phyloP scores from a whole-genome alignment of 495 filamentous ascomycete genomes.

The Entonaema liquescens region DNA sequence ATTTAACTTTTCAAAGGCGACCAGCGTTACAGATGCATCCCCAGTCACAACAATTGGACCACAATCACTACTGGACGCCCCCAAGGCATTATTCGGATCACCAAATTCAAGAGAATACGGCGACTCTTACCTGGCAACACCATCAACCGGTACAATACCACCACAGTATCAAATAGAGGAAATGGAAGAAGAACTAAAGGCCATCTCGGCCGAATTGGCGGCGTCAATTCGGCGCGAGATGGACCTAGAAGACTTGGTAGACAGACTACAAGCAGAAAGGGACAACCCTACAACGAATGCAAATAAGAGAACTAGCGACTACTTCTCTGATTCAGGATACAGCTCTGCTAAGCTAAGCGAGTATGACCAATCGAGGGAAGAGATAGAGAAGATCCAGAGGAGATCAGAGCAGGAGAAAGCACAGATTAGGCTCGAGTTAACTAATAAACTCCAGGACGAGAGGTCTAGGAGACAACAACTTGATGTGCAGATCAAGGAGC shows the following conservation, averaged over 20 bases:
- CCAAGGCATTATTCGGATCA: constrained; percentile 45
- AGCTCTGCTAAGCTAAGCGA: constrained; percentile 75
- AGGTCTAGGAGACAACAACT: constrained; percentile 74
- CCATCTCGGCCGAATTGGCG: constrained; percentile 91
- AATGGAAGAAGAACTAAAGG: constrained; percentile 91
- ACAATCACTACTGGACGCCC: constrained; percentile 49
- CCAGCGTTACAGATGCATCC: constrained; percentile 51
- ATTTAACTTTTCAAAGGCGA: constrained; percentile 49
- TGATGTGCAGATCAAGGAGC: constrained; percentile 80
- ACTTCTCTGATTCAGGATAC: constrained; percentile 95
- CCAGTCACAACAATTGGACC: constrained; percentile 49
- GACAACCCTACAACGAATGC: constrained; percentile 66
- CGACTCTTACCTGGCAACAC: constrained; percentile 59
- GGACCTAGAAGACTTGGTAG: constrained; percentile 94
- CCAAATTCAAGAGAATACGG: constrained; percentile 50
- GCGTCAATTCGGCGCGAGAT: constrained; percentile 93
- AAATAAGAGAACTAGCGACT: constrained; percentile 87
- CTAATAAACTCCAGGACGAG: constrained; percentile 85
- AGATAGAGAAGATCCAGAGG: constrained; percentile 83
- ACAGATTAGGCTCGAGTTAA: constrained; percentile 82
- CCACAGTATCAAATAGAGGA: constrained; percentile 65
- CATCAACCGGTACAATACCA: constrained; percentile 50
- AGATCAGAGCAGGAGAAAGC: constrained; percentile 92
- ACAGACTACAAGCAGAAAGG: constrained; percentile 80
- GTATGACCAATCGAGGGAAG: constrained; percentile 78